Evolutionary conservation across 305 asterid species (phyloP).

Genomic region (Fraxinus floribunda): DNA sequence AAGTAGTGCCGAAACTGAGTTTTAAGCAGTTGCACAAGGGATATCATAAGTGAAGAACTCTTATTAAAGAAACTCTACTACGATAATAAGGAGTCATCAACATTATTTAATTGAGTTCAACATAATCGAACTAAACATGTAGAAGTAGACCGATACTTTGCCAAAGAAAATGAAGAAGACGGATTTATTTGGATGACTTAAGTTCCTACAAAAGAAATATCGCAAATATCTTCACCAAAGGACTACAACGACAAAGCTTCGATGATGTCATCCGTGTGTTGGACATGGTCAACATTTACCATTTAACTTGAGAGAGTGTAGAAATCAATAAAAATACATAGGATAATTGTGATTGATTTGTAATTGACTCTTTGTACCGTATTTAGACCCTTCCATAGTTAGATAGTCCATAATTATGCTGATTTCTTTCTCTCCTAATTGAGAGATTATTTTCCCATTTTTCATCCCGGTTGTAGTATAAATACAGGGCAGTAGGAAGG

Average conservation of each 20-base stretch:
- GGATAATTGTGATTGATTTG: not conserved
- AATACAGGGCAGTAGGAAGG: too few relatives aligned
- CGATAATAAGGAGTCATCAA: not conserved
- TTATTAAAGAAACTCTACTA: not conserved
- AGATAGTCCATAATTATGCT: not conserved
- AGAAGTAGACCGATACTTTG: not conserved
- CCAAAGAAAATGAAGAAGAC: not conserved
- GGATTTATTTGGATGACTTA: too few relatives aligned
- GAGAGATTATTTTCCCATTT: not conserved
- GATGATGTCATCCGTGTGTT: too few relatives aligned
- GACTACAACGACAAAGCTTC: too few relatives aligned
- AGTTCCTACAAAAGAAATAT: not conserved
- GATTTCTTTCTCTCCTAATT: too few relatives aligned
- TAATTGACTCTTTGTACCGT: not conserved
- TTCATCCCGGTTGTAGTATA: too few relatives aligned
- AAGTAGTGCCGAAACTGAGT: not conserved
- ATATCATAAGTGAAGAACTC: not conserved
- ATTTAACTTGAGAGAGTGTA: too few relatives aligned
- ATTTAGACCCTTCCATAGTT: not conserved
- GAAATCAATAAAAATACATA: too few relatives aligned
- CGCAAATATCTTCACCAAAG: too few relatives aligned
- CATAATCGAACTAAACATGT: not conserved
- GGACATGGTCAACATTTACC: too few relatives aligned
- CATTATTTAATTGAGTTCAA: not conserved
- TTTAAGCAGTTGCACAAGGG: not conserved